Conservation (phyloP, 768 basidiomycete species). For the Hygrophoropsis aurantiaca region DNA sequence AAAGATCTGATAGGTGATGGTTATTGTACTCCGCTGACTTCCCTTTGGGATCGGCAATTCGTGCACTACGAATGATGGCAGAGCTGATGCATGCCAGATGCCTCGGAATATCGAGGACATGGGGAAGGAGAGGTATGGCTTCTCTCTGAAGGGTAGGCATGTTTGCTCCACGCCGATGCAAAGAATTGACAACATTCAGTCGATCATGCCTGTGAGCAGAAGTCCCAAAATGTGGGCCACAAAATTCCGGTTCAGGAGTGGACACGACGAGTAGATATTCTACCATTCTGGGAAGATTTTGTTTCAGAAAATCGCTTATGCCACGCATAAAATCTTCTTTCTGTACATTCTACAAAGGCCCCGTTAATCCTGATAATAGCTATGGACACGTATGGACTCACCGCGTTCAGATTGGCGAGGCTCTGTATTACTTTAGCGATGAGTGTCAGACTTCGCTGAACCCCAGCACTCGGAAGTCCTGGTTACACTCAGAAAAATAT, state of each 20-base stretch:
- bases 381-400: conserved; percentile 31
- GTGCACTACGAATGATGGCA: conserved; percentile 65
- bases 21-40: conserved; percentile 38
- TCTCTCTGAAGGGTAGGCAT: conserved; percentile 66
- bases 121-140: conserved; percentile 69
- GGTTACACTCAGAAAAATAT: conserved; percentile 10
- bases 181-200: conserved; percentile 50
- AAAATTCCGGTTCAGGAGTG: conserved; percentile 39
- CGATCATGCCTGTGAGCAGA: conserved; percentile 47
- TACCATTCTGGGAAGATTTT: conserved; percentile 66
- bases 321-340: conserved; percentile 85
- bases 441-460: conserved; percentile 79
- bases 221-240: conserved; percentile 25
- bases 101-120: conserved; percentile 74
- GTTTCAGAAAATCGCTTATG: conserved; percentile 69
- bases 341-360: conserved; percentile 47
- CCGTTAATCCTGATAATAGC: conserved; percentile 4
- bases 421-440: conserved; percentile 91
- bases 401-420: conserved; percentile 79
- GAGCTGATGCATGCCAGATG: conserved; percentile 77
- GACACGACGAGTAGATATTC: conserved; percentile 80
- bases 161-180: conserved; percentile 54
- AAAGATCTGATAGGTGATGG: conserved; percentile 52
- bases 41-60: conserved; percentile 40
- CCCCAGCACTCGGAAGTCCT: conserved; percentile 67